Base-by-base conservation (phyloP, 768 basidiomycete genomes). In the Pluteus cervinus region DNA sequence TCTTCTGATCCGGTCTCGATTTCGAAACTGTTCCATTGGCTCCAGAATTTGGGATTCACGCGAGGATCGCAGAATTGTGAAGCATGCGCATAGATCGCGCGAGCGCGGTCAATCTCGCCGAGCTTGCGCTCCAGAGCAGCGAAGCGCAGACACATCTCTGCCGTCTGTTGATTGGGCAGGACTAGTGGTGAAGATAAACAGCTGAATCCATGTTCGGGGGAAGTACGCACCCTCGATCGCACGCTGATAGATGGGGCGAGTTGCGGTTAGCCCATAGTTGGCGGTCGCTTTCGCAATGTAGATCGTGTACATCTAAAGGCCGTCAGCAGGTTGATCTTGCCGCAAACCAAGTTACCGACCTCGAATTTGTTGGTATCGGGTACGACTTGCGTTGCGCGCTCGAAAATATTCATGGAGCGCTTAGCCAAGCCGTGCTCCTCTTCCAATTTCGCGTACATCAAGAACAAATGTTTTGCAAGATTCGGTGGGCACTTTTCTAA, bases 1-100 rank as follows among this genome's bases (percentile, higher is more conserved):
- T 99, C 96, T 58, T 99, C 96, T 2, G 90, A 94, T 2, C 96
- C 96, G 2, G 92, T 96, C 58, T 98, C 96, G 52, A 98, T 90
- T 63, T 99, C 96, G 65, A 98, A 99, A 35, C 70, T 71, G 58
- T 98, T 92, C 96, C 96, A 98, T 56, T 96, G 90, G 21, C 72
- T 61, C 96, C 96, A 98, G 72, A 98, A 98, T 42, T 81, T 79
- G 24, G 91, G 83, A 55, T 86, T 79, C 44, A 86, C 76, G 12
- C 94, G 77, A 9, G 94, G 94, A 56, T 98, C 94, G 59, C 94
- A 99, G 74, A 99, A 98, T 54, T 99, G 96, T 14, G 89, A 91
- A 0, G 96, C 94, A 54, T 98, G 94, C 2, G 92, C 94, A 49
- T 94, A 98, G 47, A 98, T 86, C 2, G 92, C 86, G 33, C 96